Evolutionary conservation across 208 protist genomes (phyloP), one percentile per base, ranked within the genome.

Genomic region (Vickermania ingenoplastis): DNA sequence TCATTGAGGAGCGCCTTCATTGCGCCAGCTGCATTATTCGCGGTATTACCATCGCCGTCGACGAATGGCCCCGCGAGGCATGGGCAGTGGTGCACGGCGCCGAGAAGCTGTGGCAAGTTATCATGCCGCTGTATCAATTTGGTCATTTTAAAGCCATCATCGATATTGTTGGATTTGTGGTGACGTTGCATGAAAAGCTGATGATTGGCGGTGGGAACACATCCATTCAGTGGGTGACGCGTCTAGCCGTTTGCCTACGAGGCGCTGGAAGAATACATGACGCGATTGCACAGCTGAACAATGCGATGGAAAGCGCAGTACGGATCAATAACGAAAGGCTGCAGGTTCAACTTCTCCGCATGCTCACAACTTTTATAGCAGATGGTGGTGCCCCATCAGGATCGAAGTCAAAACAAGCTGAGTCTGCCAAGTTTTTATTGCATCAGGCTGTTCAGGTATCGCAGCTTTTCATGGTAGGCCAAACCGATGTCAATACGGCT

Each of bases 201-300:
- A 72, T 63, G 53, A 78, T 85, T 41, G 79, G 79, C 5, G 84
- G 82, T 17, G 67, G 63, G 1, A 81, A 83, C 62, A 81, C 72
- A 1, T 77, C 81, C 5, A 52, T 91, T 2, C 81, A 91, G 71
- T 94, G 87, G 87, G 59, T 73, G 22, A 64, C 71, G 28, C 76
- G 83, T 24, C 81, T 82, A 56, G 87, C 83, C 0, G 62, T 69
- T 14, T 88, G 83, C 58, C 64, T 91, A 1, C 69, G 78, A 5
- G 74, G 71, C 21, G 64, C 75, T 22, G 81, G 84, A 2, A 73
- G 79, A 1, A 49, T 59, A 30, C 48, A 49, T 2, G 87, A 94
- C 25, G 79, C 83, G 0, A 36, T 73, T 7, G 41, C 63, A 24
- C 77, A 80, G 57, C 65, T 85, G 11, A 41, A 71, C 26, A 64